These are phyloP conservation scores for Coniochaeta sp. DNA, from an alignment of 2,329 filamentous ascomycete species.

Conservation along the genomic window DNA sequence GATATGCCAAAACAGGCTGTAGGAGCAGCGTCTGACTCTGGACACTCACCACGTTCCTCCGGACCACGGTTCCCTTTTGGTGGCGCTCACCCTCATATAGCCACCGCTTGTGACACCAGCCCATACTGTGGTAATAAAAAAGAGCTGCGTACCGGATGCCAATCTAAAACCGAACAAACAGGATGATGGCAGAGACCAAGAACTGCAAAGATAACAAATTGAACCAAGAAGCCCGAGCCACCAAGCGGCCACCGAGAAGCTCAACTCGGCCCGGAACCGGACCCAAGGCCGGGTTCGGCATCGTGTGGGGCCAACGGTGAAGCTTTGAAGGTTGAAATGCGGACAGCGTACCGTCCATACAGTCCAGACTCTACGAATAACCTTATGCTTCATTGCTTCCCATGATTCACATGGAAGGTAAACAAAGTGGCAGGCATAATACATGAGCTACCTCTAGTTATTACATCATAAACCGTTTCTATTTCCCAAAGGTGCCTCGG, in stretches of 20 bases:
- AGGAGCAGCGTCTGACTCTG: background rate
- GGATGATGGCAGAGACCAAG: too few species aligned
- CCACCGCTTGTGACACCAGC: background rate
- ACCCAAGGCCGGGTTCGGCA: background rate
- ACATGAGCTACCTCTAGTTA: too few species aligned
- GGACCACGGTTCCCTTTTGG: background rate
- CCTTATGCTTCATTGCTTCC: too few species aligned
- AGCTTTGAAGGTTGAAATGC: background rate
- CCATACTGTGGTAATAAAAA: background rate
- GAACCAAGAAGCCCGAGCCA: too few species aligned
- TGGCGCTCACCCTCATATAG: background rate
- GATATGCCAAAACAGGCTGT: background rate
- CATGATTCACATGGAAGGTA: too few species aligned
- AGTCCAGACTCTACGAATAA: too few species aligned
- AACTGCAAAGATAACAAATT: too few species aligned
- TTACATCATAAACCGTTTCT: too few species aligned
- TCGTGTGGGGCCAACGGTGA: background rate
- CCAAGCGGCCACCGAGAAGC: background rate
- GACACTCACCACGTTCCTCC: background rate
- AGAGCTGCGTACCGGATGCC: background rate
- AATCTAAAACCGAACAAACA: too few species aligned
- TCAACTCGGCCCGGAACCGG: background rate
- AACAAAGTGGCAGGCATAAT: too few species aligned
- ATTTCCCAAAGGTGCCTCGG: too few species aligned
- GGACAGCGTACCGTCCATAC: too few species aligned